Base-by-base conservation (phyloP, 1,284 basidiomycete genomes). In the Ganoderma meredithae region DNA sequence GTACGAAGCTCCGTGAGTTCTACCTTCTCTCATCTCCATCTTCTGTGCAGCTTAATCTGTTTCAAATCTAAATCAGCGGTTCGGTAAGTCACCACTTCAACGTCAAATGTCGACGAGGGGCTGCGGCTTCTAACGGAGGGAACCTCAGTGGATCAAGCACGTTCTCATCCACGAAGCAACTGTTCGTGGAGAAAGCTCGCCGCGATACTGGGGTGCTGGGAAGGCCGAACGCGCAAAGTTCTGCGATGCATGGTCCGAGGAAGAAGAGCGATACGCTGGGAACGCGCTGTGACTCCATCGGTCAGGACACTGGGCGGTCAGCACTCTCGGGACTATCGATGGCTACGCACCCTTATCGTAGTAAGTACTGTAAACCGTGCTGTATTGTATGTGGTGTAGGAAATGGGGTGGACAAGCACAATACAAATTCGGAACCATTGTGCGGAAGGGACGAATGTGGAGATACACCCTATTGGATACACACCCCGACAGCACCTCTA, bases 1-100 rank as follows among this genome's bases (percentile, higher is more conserved):
- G 95, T 97, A 94, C 78, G 95, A 97, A 82, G 91, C 87, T 76
- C 95, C 88, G 95, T 96, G 79, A 88, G 95, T 90, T 47, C 49
- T 55, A 56, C 33, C 40, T 15, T 8, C 55, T 39, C 56, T 36
- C 64, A 40, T 66, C 36, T 17, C 62, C 41, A 62, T 49, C 19
- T 55, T 33, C 59, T 25, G 68, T 67, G 58, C 64, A 69, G 27
- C 70, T 63, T 13, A 47, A 49, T 63, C 59, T 49, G 31, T 65
- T 25, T 60, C 69, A 22, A 12, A 13, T 13, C 19, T 44, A 13
- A 13, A 56, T 40, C 41, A 71, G 69, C 25, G 62, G 69, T 22
- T 72, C 66, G 52, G 66, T 70, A 64, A 27, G 63, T 47, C n/a
- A 31, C 36, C 40, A 56, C 47, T 27, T 63, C 31, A 41, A 59